Base-by-base conservation (phyloP, 306 rosid species). In the Psophocarpus tetragonolobus region DNA sequence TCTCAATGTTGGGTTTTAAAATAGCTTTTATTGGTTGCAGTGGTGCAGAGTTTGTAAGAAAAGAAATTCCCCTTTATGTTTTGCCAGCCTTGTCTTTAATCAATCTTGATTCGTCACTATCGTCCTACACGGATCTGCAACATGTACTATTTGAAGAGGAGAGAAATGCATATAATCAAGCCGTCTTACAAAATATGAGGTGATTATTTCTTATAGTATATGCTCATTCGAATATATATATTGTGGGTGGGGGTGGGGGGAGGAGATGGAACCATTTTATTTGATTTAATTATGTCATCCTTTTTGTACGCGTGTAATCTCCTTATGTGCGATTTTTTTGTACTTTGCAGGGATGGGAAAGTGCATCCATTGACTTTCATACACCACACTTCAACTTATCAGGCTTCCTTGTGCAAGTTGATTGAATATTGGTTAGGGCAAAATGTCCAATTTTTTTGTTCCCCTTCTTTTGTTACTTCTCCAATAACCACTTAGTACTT, bases 341-440 rank as follows among this genome's bases (percentile, higher is more conserved):
- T 84, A 88, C 96, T 71, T 39, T 69, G 13, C 81, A 96, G 99
- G 90, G 96, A 88, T 53, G 95, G 91, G 71, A 93, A 89, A 88
- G 83, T 87, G 86, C 99, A 96, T 87, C 99, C 99, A 6, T 94
- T 96, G 70, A 83, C 91, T 66, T 96, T 86, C 84, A 81, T 96
- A 82, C 98, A 96, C 81, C 98, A 96, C 83, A 83, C 99, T 33
- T 92, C 99, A 75, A 96, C 97, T 30, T 96, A 96, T 82, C 98
- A 96, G 83, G 91, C 99, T 87, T 96, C 99, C 71, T 83, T 96
- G 88, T 92, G 99, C 98, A 96, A 96, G 80, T 83, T 96, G 78
- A 96, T 96, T 41, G 98, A 96, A 82, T 91, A 91, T 85, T 96
- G 99, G 99, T 96, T 30, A 89, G 97, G 56, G 56, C 78, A 71